phyloP scores from a whole-genome alignment of 257 asterid genomes.

The Ballota nigra region DNA sequence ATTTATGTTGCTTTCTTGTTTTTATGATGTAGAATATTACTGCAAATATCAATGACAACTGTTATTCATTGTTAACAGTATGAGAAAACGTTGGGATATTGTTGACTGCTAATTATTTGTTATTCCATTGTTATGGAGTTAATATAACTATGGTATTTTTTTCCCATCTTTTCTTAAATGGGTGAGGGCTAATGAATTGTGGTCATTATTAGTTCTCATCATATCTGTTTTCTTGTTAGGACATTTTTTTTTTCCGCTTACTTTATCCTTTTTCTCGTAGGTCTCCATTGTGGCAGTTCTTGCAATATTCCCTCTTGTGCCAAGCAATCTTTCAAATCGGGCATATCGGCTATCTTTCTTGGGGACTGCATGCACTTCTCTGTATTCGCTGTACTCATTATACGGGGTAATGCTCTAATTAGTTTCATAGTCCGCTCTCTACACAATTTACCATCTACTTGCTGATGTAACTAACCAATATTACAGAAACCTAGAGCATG shows the following conservation, averaged over 20 bases:
- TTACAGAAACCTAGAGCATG: slow-evolving; percentile 95
- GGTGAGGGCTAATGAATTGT: background rate
- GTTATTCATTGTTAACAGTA: slow-evolving; percentile 4
- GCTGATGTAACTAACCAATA: slow-evolving; percentile 24
- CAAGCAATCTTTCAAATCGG: slow-evolving; percentile 63
- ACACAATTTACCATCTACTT: slow-evolving; percentile 14
- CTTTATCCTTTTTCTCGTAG: slow-evolving; percentile 35
- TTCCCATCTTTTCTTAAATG: background rate
- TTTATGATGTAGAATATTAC: background rate
- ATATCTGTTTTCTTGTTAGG: slow-evolving; percentile 6
- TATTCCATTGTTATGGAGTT: background rate
- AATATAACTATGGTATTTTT: background rate
- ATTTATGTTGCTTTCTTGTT: background rate
- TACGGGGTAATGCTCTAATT: slow-evolving; percentile 70
- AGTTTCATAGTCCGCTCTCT: slow-evolving; percentile 9
- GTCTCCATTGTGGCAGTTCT: slow-evolving; percentile 76
- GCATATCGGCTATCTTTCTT: slow-evolving; percentile 78
- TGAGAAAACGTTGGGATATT: background rate
- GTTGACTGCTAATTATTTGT: background rate
- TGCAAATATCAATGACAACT: slow-evolving; percentile 2
- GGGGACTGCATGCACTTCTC: slow-evolving; percentile 78
- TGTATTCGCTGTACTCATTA: slow-evolving; percentile 70
- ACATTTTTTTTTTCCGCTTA: background rate
- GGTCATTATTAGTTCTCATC: background rate
- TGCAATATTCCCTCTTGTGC: slow-evolving; percentile 73